Evolutionary conservation across 441 rosid species (phyloP), one percentile per base, ranked within the genome.

Genomic region (Geranium incanum): DNA sequence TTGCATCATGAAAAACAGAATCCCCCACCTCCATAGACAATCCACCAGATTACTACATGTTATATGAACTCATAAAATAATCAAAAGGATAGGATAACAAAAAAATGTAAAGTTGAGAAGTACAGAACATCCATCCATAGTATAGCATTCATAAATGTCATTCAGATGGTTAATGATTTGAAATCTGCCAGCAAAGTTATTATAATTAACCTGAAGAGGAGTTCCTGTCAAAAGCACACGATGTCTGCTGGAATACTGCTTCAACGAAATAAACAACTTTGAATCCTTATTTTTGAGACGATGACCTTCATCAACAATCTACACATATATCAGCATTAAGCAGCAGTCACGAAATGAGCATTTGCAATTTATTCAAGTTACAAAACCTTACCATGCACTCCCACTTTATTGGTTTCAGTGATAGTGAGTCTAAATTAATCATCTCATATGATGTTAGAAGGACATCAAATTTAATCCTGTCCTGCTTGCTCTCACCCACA

Each of bases 251-350:
- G 84, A 79, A 78, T 91, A 93, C 81, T 91, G 99, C 79, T 87
- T 95, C 86, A 95, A 68, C 13, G 95, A 86, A 70, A 82, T 83
- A 83, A 93, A 95, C 78, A 95, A 84, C 77, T 93, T 93, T 45
- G 98, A 93, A 73, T 95, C 99, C 84, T 95, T 95, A 74, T 95
- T 95, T 87, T 95, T 95, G 52, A 93, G 88, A 59, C 98, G 97
- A 83, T 95, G 99, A 66, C 99, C 98, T 85, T 95, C 99, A 82
- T 95, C 98, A 74, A 95, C 99, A 78, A 95, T 91, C 99, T 93
- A 81, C 78, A 84, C 57, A 74, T 73, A 85, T 74, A 38, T 68
- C 75, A 78, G 68, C 33, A 68, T 78, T 79, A 67, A 75, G 77
- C 70, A 73, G 71, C 68, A 65, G 57, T 19, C 36, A 63, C 66